Evolutionary conservation across 2,329 filamentous ascomycete species (phyloP).

Genomic region (Ceratocystis huliohia): DNA sequence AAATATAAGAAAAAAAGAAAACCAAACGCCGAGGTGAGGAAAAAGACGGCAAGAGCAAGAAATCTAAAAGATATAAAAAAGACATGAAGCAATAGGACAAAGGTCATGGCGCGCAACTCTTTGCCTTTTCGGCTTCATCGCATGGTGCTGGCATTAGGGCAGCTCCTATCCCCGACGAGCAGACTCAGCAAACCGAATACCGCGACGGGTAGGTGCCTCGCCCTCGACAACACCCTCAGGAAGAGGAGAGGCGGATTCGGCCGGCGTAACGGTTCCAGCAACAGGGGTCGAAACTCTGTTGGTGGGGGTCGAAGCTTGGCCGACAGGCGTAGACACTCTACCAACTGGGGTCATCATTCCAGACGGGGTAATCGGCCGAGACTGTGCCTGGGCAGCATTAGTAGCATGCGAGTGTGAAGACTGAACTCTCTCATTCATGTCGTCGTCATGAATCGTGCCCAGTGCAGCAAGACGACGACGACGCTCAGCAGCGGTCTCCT

Average conservation of each 20-base stretch:
- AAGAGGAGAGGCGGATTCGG: constrained; percentile 34
- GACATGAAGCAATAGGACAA: background rate
- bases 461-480: constrained; percentile 62
- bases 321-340: constrained; percentile 32
- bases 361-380: constrained; percentile 37
- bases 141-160: background rate
- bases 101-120: background rate
- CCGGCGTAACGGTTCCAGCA: constrained; percentile 31
- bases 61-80: constrained; percentile 2
- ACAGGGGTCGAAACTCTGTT: constrained; percentile 38
- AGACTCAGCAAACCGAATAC: constrained; percentile 49
- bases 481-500: constrained; percentile 63
- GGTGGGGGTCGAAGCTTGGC: constrained; percentile 33
- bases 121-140: background rate
- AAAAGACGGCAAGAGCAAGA: background rate
- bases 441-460: constrained; percentile 39
- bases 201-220: constrained; percentile 40
- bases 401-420: constrained; percentile 40
- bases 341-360: constrained; percentile 33
- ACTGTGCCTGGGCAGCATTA: constrained; percentile 37
- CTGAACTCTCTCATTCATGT: constrained; percentile 56
- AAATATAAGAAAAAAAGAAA: background rate
- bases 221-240: constrained; percentile 39
- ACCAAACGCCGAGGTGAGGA: background rate
- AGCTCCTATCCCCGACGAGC: constrained; percentile 1